Evolutionary conservation across 2,329 filamentous ascomycete species (phyloP).

Genomic region (Rutstroemia sp.): DNA sequence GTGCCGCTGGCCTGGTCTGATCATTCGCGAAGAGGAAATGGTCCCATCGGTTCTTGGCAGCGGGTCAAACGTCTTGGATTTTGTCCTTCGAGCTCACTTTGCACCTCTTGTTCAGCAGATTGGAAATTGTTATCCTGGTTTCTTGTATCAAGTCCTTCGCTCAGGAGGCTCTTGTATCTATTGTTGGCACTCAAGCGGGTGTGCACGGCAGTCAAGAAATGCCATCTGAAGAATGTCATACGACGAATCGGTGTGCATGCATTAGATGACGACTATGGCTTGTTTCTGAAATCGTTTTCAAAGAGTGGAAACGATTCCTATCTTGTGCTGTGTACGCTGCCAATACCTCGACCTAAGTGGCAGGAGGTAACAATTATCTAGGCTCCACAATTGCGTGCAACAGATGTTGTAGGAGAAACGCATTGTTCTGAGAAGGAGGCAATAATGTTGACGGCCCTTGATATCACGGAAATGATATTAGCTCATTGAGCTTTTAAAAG

Average conservation of each 20-base stretch:
- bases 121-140: too few species aligned
- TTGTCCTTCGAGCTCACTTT: not conserved
- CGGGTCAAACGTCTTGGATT: not conserved
- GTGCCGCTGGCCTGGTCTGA: not conserved
- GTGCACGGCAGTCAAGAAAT: not conserved
- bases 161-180: not conserved
- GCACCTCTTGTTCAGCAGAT: not conserved
- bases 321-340: not conserved
- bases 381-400: not conserved
- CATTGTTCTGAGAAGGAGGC: not conserved
- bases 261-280: not conserved
- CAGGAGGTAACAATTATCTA: not conserved
- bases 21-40: not conserved
- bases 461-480: not conserved
- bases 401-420: not conserved
- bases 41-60: not conserved
- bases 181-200: not conserved
- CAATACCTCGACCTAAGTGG: not conserved
- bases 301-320: not conserved
- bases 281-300: not conserved
- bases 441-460: not conserved
- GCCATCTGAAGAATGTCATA: not conserved
- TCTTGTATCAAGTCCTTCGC: too few species aligned
- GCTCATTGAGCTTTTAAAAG: not conserved
- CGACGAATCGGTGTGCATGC: not conserved